These are phyloP conservation scores for Pseudopithomyces chartarum DNA, from an alignment of 2,329 filamentous ascomycete species.

Conservation along the genomic window DNA sequence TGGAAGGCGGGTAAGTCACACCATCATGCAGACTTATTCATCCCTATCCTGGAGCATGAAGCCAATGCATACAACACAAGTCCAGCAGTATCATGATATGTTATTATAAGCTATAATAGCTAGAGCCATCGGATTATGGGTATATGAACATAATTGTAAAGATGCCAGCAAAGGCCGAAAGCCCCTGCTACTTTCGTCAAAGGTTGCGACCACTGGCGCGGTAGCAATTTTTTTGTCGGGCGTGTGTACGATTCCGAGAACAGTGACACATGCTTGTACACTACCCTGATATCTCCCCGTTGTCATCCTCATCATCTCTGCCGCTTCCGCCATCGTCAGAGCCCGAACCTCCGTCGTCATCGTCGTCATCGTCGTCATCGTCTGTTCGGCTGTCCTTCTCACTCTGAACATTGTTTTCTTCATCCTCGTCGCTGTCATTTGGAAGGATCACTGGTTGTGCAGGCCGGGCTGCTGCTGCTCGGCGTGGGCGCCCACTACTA, in stretches of 20 bases:
- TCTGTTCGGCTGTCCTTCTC: conserved; percentile 12
- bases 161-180: not conserved
- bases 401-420: conserved; percentile 13
- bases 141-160: not conserved
- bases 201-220: not conserved
- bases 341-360: conserved; percentile 20
- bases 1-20: too few species aligned
- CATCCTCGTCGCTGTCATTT: conserved; percentile 31
- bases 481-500: conserved; percentile 34
- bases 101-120: not conserved
- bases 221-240: not conserved
- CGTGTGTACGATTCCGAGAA: not conserved
- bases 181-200: not conserved
- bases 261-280: not conserved
- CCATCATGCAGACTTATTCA: too few species aligned
- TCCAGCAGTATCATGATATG: not conserved
- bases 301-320: conserved; percentile 13
- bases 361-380: conserved; percentile 20
- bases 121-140: not conserved
- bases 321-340: conserved; percentile 18
- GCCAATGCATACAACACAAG: not conserved
- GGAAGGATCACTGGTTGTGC: conserved; percentile 28
- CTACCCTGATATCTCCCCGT: conserved; percentile 14
- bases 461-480: conserved; percentile 27
- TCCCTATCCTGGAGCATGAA: too few species aligned